Base-by-base conservation (phyloP, 768 basidiomycete genomes). In the Boletus huronensis region DNA sequence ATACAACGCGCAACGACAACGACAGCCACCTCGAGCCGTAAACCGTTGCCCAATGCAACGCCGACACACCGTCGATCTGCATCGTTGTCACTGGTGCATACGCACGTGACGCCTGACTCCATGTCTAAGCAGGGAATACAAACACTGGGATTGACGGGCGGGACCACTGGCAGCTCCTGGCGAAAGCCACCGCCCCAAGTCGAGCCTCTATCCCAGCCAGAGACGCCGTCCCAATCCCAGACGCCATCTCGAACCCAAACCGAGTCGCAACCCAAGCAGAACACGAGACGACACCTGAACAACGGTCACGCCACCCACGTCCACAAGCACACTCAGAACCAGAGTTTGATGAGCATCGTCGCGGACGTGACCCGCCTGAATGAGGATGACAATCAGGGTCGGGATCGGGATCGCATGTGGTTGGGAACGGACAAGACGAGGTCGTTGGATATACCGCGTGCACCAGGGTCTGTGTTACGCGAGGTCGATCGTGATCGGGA, bases 301-400 rank as follows among this genome's bases (percentile, higher is more conserved):
- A 68, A 68, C 3, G 61, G 69, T 6, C 63, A 50, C 10, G 38
- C 50, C 19, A 14, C 36, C 8, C 55, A 56, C 9, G 23, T n/a
- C 5, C n/a, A 41, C 43, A 59, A 58, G 17, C 53, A 47, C 16
- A 41, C 16, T 3, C 54, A 49, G 9, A 64, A 55, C 19, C 61
- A 62, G 38, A 85, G 79, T 40, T 68, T 88, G 64, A 83, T 88
- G 84, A 82, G 80, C 60, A 82, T 89, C 58, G 82, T 89, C 9
- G 85, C 87, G 61, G 79, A 75, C 52, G 81, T 87, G 42, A 67
- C 83, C 25, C 70, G 70, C 43, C 61, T 69, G 52, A 77, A 77
- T 48, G 73, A 52, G 50, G 63, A 23, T 53, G 23, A 36, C 17
- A 13, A 1, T 11, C 61, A 40, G 29, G 29, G n/a, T 10, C 13